Evolutionary conservation across 305 asterid genomes (phyloP).

Genomic region (Fraxinus platypoda): DNA sequence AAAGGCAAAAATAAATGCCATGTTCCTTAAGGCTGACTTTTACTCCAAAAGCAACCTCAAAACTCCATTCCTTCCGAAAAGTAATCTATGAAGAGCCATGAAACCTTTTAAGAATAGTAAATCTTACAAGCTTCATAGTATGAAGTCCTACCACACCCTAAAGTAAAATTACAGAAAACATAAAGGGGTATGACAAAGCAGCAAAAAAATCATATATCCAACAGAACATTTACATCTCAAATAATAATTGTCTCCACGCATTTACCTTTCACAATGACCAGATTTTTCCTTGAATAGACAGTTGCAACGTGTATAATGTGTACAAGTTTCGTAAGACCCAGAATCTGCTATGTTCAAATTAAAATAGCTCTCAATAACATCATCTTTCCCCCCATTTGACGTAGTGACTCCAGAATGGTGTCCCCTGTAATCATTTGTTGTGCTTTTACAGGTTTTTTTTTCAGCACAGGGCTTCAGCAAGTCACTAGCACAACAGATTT

Average conservation of each 20-base stretch:
- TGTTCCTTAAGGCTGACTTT: background rate
- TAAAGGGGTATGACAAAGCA: background rate
- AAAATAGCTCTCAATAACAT: constrained; percentile 35
- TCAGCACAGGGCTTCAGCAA: constrained; percentile 25
- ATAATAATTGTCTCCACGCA: constrained; percentile 10
- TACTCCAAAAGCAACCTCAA: background rate
- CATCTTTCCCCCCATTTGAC: constrained; percentile 23
- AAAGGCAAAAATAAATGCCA: background rate
- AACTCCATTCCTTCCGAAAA: background rate
- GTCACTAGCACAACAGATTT: constrained; percentile 23
- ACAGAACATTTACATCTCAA: constrained; percentile 2
- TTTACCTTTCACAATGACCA: constrained; percentile 49
- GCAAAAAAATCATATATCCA: background rate
- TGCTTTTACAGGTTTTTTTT: constrained; percentile 15
- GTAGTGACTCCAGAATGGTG: constrained; percentile 24
- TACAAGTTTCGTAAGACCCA: constrained; percentile 40
- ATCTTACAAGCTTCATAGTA: background rate
- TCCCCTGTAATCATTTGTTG: constrained; percentile 15
- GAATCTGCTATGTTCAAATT: constrained; percentile 37
- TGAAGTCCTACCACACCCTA: constrained; percentile 2
- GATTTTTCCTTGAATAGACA: constrained; percentile 45
- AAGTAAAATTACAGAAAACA: background rate
- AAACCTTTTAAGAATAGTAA: background rate
- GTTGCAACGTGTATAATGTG: constrained; percentile 35
- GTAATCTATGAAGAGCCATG: background rate